Evolutionary conservation across 2,329 filamentous ascomycete species (phyloP), one percentile per base, ranked within the genome.

Genomic region (Blastomyces parvus): DNA sequence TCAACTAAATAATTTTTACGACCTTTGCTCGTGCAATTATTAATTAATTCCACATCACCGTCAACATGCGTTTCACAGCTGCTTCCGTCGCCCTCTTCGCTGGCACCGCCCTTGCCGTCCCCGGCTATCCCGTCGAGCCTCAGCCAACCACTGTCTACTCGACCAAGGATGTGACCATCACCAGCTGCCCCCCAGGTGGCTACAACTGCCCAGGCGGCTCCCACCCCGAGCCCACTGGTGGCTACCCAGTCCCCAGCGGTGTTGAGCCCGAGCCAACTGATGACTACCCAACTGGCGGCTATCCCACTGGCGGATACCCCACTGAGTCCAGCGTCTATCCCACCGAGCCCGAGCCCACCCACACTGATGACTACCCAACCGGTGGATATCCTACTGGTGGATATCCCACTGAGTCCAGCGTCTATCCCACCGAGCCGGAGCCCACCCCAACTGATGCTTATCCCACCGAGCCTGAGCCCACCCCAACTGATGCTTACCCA

Each of bases 291-390:
- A n/a, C n/a, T 30, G 30, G 30, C 5, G 30, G 30, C 30, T 30
- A 30, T 5, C 30, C 30, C 30, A 2, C 30, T 5, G 30, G 30
- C 67, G 79, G 84, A 72, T 79, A 81, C 73, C 76, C 83, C 68
- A 78, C 33, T 87, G 40, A 19, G 17, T n/a, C n/a, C n/a, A n/a
- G n/a, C n/a, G n/a, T n/a, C n/a, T n/a, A n/a, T n/a, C n/a, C n/a
- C n/a, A n/a, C n/a, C n/a, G 81, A 86, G 82, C 74, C 84, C 82
- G 60, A 86, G 84, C 80, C 80, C 76, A 65, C 78, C 83, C 83
- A 87, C 70, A 60, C 62, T 48, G 64, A 63, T 60, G 64, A 61
- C 62, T 65, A 65, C 25, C 50, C 63, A 30, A 36, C 40, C 36
- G 57, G 46, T 33, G 56, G 40, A 9, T 22, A 62, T 58, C 63